These are phyloP conservation scores for Eucalyptus sp. DNA, from an alignment of 345 rosid genomes.

Conservation along the genomic window DNA sequence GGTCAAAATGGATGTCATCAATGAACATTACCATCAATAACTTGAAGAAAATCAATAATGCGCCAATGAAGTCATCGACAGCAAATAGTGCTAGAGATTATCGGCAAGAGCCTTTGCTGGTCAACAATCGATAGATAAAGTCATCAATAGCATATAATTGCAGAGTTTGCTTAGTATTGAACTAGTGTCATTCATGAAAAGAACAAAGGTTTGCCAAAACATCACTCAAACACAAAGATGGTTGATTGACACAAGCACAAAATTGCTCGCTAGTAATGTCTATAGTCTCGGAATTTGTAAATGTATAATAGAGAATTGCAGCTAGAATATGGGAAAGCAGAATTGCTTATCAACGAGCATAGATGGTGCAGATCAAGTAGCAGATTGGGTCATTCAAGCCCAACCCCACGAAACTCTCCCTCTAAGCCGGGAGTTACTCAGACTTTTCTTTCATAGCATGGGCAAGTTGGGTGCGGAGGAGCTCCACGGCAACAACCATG, in stretches of 20 bases:
- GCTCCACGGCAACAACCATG: too few species aligned
- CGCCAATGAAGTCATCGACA: too few species aligned
- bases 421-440: too few species aligned
- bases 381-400: fast-evolving
- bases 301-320: not conserved
- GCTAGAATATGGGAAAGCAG: not conserved
- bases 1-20: not conserved
- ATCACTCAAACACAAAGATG: not conserved
- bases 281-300: not conserved
- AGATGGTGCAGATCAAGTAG: not conserved
- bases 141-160: not conserved
- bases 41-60: not conserved
- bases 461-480: too few species aligned
- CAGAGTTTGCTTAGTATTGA: not conserved
- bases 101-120: not conserved
- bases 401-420: not conserved
- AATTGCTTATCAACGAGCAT: not conserved
- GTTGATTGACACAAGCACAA: not conserved
- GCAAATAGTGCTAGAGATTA: not conserved
- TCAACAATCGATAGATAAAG: not conserved
- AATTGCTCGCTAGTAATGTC: not conserved
- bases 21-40: not conserved
- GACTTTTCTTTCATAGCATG: too few species aligned
- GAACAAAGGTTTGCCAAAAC: not conserved
- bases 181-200: not conserved